Evolutionary conservation across 352 stramenopile species (phyloP).

Genomic region (Pythium vanterpoolii): DNA sequence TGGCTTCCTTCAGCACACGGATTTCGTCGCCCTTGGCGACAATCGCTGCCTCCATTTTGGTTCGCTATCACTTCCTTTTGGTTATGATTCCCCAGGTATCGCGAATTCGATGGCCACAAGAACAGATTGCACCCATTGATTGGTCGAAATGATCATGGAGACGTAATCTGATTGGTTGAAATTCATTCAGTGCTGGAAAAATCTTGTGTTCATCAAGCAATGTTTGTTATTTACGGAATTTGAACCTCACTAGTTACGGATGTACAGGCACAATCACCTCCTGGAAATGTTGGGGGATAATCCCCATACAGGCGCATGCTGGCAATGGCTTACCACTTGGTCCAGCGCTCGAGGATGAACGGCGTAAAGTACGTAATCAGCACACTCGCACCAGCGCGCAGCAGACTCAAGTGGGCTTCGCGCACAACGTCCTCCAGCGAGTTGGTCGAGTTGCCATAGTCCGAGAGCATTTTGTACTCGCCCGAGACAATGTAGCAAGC

Average conservation of each 20-base stretch:
- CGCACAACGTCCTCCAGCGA: slow-evolving; percentile 84
- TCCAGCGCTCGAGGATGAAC: slow-evolving; percentile 82
- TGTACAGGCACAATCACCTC: no score
- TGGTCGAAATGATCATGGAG: slow-evolving; percentile 1
- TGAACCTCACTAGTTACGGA: slow-evolving; percentile 10
- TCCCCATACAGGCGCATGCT: not conserved
- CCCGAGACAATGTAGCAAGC: slow-evolving; percentile 98
- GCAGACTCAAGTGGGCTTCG: slow-evolving; percentile 62
- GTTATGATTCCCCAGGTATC: not conserved
- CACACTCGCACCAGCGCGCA: slow-evolving; percentile 67
- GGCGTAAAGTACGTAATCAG: slow-evolving; percentile 98
- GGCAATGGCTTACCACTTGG: slow-evolving; percentile 51
- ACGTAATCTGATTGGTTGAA: slow-evolving; percentile 9
- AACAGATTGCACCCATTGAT: not conserved
- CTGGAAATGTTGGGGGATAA: no score
- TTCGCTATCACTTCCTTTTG: slow-evolving; percentile 10
- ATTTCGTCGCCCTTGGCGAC: slow-evolving; percentile 50
- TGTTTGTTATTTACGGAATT: slow-evolving; percentile 8
- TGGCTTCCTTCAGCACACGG: slow-evolving; percentile 75
- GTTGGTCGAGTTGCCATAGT: slow-evolving; percentile 81
- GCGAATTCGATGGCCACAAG: slow-evolving; percentile 7
- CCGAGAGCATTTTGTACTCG: slow-evolving; percentile 99
- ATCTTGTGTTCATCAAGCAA: slow-evolving; percentile 9
- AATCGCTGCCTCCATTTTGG: slow-evolving; percentile 28
- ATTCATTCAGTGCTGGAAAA: slow-evolving; percentile 2